These are phyloP conservation scores for Mimosa bimucronata DNA, from an alignment of 306 rosid genomes.

Conservation along the genomic window DNA sequence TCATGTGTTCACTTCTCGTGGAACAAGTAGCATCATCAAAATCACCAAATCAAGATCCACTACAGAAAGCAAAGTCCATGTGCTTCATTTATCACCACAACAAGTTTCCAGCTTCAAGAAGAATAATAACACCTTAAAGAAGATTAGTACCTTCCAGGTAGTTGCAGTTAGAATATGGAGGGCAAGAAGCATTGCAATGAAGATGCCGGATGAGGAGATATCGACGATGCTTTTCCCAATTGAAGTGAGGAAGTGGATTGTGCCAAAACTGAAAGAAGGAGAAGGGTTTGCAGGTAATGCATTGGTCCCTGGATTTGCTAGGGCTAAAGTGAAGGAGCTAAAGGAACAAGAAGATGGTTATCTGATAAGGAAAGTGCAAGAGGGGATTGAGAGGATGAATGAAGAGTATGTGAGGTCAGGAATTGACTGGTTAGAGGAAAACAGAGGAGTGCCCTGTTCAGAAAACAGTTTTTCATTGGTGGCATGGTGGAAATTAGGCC, in stretches of 20 bases:
- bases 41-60: background rate
- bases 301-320: constrained; percentile 59
- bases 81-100: constrained; percentile 43
- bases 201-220: constrained; percentile 34
- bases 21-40: constrained; percentile 20
- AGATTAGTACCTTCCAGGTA: constrained; percentile 49
- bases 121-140: constrained; percentile 26
- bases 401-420: constrained; percentile 61
- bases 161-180: constrained; percentile 60
- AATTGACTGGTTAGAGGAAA: constrained; percentile 63
- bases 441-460: constrained; percentile 56
- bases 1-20: constrained; percentile 33
- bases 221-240: constrained; percentile 56
- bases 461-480: constrained; percentile 63
- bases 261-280: constrained; percentile 40
- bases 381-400: constrained; percentile 58
- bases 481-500: constrained; percentile 59
- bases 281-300: constrained; percentile 61
- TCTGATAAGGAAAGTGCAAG: constrained; percentile 49
- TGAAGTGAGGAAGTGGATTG: constrained; percentile 47
- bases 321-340: constrained; percentile 50
- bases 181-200: constrained; percentile 50
- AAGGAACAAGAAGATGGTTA: constrained; percentile 41
- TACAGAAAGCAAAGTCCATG: constrained; percentile 25
- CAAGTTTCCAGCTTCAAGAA: constrained; percentile 40